Evolutionary conservation across 805 yeast species (phyloP).

Genomic region (Nakazawaea wyomingensis): DNA sequence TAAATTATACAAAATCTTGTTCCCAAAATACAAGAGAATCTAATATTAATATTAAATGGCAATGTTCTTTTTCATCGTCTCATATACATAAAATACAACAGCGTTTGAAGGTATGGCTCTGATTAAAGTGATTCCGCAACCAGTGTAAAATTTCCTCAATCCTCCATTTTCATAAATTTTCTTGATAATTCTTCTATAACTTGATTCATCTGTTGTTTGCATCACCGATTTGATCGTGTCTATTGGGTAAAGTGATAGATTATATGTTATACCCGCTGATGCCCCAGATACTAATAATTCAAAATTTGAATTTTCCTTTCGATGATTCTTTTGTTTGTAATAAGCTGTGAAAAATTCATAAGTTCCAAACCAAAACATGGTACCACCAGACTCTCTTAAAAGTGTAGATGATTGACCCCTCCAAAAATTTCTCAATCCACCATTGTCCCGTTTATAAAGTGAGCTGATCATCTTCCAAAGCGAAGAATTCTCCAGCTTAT

Average conservation of each 20-base stretch:
- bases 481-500: slow-evolving; percentile 23
- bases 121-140: slow-evolving; percentile 73
- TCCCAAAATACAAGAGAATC: too few species aligned
- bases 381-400: slow-evolving; percentile 80
- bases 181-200: slow-evolving; percentile 31
- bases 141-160: slow-evolving; percentile 68
- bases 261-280: slow-evolving; percentile 77
- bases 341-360: slow-evolving; percentile 52
- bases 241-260: slow-evolving; percentile 77
- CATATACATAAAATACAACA: slow-evolving; percentile 75
- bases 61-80: slow-evolving; percentile 40
- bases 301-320: slow-evolving; percentile 31
- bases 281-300: slow-evolving; percentile 78
- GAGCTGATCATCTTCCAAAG: slow-evolving; percentile 32
- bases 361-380: slow-evolving; percentile 92
- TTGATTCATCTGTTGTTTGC: slow-evolving; percentile 52
- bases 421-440: slow-evolving; percentile 77
- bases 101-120: slow-evolving; percentile 92
- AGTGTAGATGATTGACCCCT: slow-evolving; percentile 80
- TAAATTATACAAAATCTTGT: neutral
- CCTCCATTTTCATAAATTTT: slow-evolving; percentile 51
- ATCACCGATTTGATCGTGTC: slow-evolving; percentile 86
- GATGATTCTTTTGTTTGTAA: slow-evolving; percentile 26
- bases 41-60: slow-evolving; percentile 43
- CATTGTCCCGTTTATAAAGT: slow-evolving; percentile 33